Conservation (phyloP, 768 basidiomycete species). For the Pleurotus eryngii region DNA sequence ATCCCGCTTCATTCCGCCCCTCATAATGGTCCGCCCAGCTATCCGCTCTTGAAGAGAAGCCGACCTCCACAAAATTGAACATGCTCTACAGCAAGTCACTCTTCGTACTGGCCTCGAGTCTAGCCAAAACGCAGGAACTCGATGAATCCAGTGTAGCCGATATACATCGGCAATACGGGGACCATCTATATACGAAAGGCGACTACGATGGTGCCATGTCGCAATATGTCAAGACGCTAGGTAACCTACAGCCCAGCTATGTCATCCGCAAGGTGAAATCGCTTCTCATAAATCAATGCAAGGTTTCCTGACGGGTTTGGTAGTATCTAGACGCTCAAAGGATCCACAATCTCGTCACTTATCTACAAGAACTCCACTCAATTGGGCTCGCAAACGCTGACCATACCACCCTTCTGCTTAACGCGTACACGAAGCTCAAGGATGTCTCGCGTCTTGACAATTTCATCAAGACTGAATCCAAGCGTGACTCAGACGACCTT, state of each 20-base stretch:
- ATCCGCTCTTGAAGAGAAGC: constrained; percentile 67
- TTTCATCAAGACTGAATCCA: constrained; percentile 88
- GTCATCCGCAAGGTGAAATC: constrained; percentile 85
- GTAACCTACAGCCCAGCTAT: constrained; percentile 88
- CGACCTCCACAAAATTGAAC: constrained; percentile 81
- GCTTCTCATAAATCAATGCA: no score
- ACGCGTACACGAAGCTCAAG: constrained; percentile 96
- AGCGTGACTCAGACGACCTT: constrained; percentile 41
- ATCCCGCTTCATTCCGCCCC: background rate
- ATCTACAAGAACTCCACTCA: constrained; percentile 92
- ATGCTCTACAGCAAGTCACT: constrained; percentile 77
- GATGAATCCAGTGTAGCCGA: constrained; percentile 77
- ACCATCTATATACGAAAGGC: constrained; percentile 85
- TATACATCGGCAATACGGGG: constrained; percentile 87
- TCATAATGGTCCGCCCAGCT: constrained; percentile 37
- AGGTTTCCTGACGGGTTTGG: background rate
- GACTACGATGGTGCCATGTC: constrained; percentile 94
- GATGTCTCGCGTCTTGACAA: constrained; percentile 84
- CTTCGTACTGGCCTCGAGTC: constrained; percentile 76
- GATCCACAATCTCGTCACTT: constrained; percentile 92
- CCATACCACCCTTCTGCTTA: constrained; percentile 93
- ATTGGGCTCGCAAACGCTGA: constrained; percentile 90
- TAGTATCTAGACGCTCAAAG: constrained; percentile 96
- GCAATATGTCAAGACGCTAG: constrained; percentile 89
- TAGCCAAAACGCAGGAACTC: constrained; percentile 78